phyloP scores from a whole-genome alignment of 2,329 filamentous ascomycete species.

The Fusarium sp. region DNA sequence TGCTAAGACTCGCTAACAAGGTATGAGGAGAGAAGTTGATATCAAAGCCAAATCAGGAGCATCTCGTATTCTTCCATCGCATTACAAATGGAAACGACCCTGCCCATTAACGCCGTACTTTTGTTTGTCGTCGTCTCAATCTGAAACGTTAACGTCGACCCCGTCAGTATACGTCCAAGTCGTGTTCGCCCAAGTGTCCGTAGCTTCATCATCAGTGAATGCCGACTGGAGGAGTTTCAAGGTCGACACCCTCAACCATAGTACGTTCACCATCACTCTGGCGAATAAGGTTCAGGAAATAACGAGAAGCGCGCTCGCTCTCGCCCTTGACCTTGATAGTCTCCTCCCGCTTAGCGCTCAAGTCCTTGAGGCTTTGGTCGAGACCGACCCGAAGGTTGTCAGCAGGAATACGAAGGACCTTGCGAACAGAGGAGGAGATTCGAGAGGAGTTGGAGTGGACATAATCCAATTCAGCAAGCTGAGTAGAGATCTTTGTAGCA shows the following conservation, averaged over 20 bases:
- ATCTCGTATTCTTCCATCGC: constrained; percentile 32
- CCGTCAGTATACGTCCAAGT: constrained; percentile 2
- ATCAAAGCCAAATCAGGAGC: constrained; percentile 36
- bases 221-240: constrained; percentile 64
- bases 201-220: constrained; percentile 44
- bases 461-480: constrained; percentile 88
- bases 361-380: constrained; percentile 86
- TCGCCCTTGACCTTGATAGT: constrained; percentile 84
- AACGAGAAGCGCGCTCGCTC: constrained; percentile 88
- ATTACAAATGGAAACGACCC: constrained; percentile 28
- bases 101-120: constrained; percentile 37
- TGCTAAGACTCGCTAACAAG: constrained; percentile 38
- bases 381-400: constrained; percentile 87
- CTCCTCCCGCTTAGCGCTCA: constrained; percentile 82
- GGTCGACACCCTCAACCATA: constrained; percentile 64
- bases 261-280: constrained; percentile 67
- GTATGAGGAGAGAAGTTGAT: constrained; percentile 39
- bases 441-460: constrained; percentile 88
- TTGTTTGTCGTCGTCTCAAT: constrained; percentile 20
- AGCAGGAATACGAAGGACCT: constrained; percentile 88
- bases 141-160: constrained; percentile 9
- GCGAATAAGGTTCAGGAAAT: constrained; percentile 87
- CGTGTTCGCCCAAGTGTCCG: constrained; percentile 22
- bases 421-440: constrained; percentile 87
- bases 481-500: constrained; percentile 83